A percentile compares a stretch with the other conserved stretches of the same genome.
These are phyloP conservation scores for Asclepias syriaca DNA, from an alignment of 257 asterid species.

Conservation along the genomic window DNA sequence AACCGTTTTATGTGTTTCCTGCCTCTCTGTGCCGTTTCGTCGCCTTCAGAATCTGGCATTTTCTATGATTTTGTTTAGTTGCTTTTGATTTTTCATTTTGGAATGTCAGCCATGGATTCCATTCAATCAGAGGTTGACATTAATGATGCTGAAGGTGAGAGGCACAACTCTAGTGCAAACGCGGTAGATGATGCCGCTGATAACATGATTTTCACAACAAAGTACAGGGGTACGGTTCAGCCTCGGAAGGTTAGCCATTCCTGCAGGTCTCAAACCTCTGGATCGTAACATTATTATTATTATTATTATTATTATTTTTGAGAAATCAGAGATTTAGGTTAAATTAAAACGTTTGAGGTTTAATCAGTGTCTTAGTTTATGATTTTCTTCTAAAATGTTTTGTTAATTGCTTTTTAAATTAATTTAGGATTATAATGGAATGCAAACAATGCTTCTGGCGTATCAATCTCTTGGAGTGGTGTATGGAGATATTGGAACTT, in stretches of 20 bases:
- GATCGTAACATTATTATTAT: too few relatives aligned
- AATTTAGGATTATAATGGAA: conserved; percentile 22
- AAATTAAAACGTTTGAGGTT: too few relatives aligned
- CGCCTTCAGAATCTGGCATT: neutral
- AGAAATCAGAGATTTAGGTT: too few relatives aligned
- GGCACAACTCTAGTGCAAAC: neutral
- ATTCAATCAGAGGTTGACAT: neutral
- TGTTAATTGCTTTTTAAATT: neutral
- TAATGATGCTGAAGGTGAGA: neutral
- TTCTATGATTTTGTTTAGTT: neutral
- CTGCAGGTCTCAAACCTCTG: neutral
- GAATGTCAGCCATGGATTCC: conserved; percentile 5
- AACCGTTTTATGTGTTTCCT: neutral
- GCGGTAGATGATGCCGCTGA: neutral
- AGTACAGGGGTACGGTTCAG: neutral
- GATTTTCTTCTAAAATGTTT: too few relatives aligned
- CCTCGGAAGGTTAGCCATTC: neutral
- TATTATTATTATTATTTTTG: too few relatives aligned
- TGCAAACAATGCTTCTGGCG: conserved; percentile 42
- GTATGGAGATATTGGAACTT: conserved; percentile 43
- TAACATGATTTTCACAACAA: conserved; percentile 5
- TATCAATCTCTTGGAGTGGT: conserved; percentile 34
- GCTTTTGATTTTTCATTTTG: neutral
- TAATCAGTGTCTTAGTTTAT: too few relatives aligned
- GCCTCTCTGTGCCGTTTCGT: neutral